Percentiles rank a stretch among this genome's conserved stretches.
Evolutionary conservation across 139 green algal genomes (phyloP).

Genomic region (Picochlorum costavermella): DNA sequence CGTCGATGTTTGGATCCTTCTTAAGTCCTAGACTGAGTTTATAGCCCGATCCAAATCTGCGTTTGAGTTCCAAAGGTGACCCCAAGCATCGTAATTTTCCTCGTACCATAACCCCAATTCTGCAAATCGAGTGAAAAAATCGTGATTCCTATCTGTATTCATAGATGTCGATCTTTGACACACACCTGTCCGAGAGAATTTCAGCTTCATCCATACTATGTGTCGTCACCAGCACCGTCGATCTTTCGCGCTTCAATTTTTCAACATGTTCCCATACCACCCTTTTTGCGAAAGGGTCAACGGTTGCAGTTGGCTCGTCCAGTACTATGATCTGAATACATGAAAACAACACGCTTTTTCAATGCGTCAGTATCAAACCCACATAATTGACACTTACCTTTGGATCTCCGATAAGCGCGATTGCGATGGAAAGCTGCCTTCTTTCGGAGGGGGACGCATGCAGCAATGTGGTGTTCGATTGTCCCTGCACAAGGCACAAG

Average conservation of each 20-base stretch:
- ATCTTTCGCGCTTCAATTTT: slow-evolving; percentile 51
- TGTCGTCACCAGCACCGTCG: slow-evolving; percentile 81
- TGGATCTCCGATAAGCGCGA: slow-evolving; percentile 65
- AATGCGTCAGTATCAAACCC: background rate
- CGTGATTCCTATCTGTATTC: background rate
- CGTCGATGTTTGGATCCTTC: background rate
- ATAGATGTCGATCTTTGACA: slow-evolving; percentile 9
- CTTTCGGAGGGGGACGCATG: slow-evolving; percentile 22
- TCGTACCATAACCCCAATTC: slow-evolving; percentile 87
- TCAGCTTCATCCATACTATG: slow-evolving; percentile 84
- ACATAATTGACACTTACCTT: slow-evolving; percentile 12
- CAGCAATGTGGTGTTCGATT: too few species aligned
- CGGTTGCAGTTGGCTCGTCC: slow-evolving; percentile 81
- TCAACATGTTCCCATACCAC: slow-evolving; percentile 76
- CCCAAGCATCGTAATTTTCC: slow-evolving; percentile 79
- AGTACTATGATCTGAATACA: slow-evolving; percentile 64
- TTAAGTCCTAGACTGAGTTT: slow-evolving; percentile 31
- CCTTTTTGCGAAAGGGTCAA: slow-evolving; percentile 37
- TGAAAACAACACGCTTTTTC: background rate
- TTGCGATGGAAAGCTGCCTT: slow-evolving; percentile 70
- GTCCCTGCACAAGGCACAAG: too few species aligned
- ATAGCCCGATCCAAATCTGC: slow-evolving; percentile 75
- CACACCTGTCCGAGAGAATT: slow-evolving; percentile 73
- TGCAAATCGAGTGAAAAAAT: background rate
- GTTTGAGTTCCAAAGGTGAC: slow-evolving; percentile 79